Evolutionary conservation across 1,139 yeast genomes (phyloP).

Genomic region (Debaryomyces singareniensis): DNA sequence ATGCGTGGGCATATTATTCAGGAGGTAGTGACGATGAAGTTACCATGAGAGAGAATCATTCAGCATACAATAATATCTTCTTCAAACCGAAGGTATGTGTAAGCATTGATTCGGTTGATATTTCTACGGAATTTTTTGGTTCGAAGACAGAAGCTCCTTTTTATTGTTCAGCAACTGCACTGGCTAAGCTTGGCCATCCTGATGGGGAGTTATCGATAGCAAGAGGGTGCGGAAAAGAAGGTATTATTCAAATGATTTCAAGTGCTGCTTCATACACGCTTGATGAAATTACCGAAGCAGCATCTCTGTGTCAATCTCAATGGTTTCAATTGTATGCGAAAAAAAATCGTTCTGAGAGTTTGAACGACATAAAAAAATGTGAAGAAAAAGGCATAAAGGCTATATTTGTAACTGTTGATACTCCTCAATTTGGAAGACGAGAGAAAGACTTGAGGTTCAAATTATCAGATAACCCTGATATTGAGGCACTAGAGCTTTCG

Average conservation of each 20-base stretch:
- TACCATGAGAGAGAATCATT: conserved; percentile 74
- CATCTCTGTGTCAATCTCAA: conserved; percentile 17
- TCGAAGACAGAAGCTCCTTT: conserved; percentile 44
- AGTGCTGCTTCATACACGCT: conserved; percentile 49
- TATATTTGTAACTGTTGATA: conserved; percentile 22
- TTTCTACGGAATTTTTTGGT: conserved; percentile 49
- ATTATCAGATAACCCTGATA: conserved; percentile 7
- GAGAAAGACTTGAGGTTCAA: conserved; percentile 19
- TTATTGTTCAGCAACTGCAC: conserved; percentile 54
- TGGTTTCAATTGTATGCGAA: conserved; percentile 44
- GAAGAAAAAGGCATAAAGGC: conserved; percentile 19
- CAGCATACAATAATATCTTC: conserved; percentile 73
- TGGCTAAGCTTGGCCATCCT: conserved; percentile 49
- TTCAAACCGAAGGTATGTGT: conserved; percentile 73
- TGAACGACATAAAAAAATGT: conserved; percentile 14
- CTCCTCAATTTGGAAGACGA: conserved; percentile 19
- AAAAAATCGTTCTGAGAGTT: conserved; percentile 18
- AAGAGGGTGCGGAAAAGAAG: conserved; percentile 40
- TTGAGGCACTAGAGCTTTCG: conserved; percentile 5
- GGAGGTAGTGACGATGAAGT: conserved; percentile 89
- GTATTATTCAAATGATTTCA: conserved; percentile 52
- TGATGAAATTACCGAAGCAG: conserved; percentile 49
- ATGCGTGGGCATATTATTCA: conserved; percentile 83
- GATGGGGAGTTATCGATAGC: conserved; percentile 52
- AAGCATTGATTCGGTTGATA: conserved; percentile 48